phyloP scores from a whole-genome alignment of 495 filamentous ascomycete genomes.

The Talaromyces wortmannii region DNA sequence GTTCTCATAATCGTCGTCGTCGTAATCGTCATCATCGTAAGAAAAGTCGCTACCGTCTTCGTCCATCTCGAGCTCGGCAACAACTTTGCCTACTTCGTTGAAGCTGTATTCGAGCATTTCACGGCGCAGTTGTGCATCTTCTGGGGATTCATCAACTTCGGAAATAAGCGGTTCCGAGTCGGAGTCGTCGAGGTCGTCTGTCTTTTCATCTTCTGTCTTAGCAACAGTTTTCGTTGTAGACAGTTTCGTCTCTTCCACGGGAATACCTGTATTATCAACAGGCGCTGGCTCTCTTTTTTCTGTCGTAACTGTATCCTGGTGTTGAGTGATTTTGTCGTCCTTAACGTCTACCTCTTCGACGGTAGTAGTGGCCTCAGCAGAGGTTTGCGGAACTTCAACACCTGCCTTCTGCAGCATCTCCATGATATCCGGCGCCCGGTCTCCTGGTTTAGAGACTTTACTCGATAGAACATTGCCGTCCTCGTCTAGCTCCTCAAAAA shows the following conservation, averaged over 20 bases:
- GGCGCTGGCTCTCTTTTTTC: background rate
- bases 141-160: slow-evolving; percentile 59
- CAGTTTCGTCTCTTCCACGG: too few species aligned
- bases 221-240: background rate
- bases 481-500: slow-evolving; percentile 87
- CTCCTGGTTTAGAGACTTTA: slow-evolving; percentile 51
- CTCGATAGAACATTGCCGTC: slow-evolving; percentile 75
- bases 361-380: slow-evolving; percentile 1
- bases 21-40: slow-evolving; percentile 46
- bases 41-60: slow-evolving; percentile 55
- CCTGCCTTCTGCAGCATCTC: slow-evolving; percentile 67
- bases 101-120: slow-evolving; percentile 92
- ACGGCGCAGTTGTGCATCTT: slow-evolving; percentile 73
- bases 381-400: slow-evolving; percentile 36
- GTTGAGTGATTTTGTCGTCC: background rate
- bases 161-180: slow-evolving; percentile 19
- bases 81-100: slow-evolving; percentile 77
- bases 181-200: background rate
- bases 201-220: background rate
- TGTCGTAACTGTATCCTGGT: background rate
- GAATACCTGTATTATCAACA: background rate
- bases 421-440: slow-evolving; percentile 53
- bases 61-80: slow-evolving; percentile 87
- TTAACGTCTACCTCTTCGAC: background rate
- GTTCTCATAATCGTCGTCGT: slow-evolving; percentile 49